phyloP scores from a whole-genome alignment of 345 rosid genomes.

The Carallia pectinifolia region DNA sequence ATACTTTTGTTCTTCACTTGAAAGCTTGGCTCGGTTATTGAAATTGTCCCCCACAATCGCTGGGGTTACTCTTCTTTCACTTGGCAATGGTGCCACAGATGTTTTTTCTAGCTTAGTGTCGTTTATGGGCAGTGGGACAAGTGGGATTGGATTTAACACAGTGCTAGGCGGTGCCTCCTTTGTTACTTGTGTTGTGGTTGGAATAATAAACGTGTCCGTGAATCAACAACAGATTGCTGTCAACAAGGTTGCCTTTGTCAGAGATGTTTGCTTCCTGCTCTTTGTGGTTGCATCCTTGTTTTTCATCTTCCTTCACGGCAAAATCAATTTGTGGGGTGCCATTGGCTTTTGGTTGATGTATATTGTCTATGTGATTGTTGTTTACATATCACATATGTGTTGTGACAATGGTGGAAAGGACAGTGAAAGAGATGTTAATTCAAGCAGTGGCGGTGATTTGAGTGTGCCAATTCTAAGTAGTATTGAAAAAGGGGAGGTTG shows the following conservation, averaged over 20 bases:
- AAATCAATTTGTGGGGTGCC: slow-evolving; percentile 63
- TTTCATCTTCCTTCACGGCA: slow-evolving; percentile 46
- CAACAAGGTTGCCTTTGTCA: slow-evolving; percentile 52
- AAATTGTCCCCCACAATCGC: slow-evolving; percentile 83
- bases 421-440: slow-evolving; percentile 11
- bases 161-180: slow-evolving; percentile 74
- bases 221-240: slow-evolving; percentile 36
- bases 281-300: slow-evolving; percentile 53
- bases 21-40: slow-evolving; percentile 57
- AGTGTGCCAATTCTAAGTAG: slow-evolving; percentile 38
- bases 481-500: slow-evolving; percentile 31
- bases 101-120: slow-evolving; percentile 76
- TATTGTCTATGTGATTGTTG: slow-evolving; percentile 52
- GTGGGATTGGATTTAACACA: slow-evolving; percentile 63
- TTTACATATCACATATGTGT: slow-evolving; percentile 39
- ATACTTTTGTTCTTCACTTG: slow-evolving; percentile 85
- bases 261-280: slow-evolving; percentile 65
- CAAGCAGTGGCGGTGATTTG: slow-evolving; percentile 30
- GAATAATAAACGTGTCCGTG: slow-evolving; percentile 50
- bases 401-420: slow-evolving; percentile 14
- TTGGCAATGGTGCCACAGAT: slow-evolving; percentile 93
- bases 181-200: slow-evolving; percentile 81
- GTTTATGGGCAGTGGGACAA: slow-evolving; percentile 52
- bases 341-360: slow-evolving; percentile 56
- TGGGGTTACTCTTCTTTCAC: slow-evolving; percentile 87